Conservation (phyloP, 306 rosid species). For the Dalbergia oliveri region DNA sequence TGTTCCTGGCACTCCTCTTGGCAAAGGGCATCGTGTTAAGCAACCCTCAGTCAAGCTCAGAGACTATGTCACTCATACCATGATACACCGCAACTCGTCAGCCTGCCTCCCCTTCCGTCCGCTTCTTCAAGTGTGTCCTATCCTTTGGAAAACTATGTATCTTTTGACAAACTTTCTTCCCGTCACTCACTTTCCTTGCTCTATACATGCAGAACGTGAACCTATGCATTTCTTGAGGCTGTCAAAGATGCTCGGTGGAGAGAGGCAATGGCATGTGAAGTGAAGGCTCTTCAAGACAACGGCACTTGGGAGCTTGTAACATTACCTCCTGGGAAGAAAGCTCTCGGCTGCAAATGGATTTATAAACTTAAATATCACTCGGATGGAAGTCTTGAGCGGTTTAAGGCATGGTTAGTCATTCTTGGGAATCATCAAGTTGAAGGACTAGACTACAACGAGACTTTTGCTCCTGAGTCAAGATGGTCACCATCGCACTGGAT, state of each 20-base stretch:
- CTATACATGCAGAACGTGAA: not conserved
- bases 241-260: not conserved
- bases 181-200: not conserved
- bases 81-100: not conserved
- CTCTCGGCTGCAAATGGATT: not conserved
- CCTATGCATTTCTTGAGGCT: not conserved
- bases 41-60: not conserved
- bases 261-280: not conserved
- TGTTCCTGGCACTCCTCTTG: too few relatives aligned
- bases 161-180: not conserved
- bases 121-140: not conserved
- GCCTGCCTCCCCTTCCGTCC: not conserved
- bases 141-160: not conserved
- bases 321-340: not conserved
- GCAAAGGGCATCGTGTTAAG: not conserved
- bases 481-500: not conserved
- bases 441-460: too few relatives aligned
- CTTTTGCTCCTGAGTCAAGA: too few relatives aligned
- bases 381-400: too few relatives aligned
- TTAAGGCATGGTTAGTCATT: too few relatives aligned
- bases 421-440: too few relatives aligned
- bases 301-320: not conserved
- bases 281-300: not conserved
- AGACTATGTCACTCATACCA: not conserved
- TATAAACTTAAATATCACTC: not conserved